phyloP scores from a whole-genome alignment of 2,329 filamentous ascomycete species.

The Fusarium sp. region DNA sequence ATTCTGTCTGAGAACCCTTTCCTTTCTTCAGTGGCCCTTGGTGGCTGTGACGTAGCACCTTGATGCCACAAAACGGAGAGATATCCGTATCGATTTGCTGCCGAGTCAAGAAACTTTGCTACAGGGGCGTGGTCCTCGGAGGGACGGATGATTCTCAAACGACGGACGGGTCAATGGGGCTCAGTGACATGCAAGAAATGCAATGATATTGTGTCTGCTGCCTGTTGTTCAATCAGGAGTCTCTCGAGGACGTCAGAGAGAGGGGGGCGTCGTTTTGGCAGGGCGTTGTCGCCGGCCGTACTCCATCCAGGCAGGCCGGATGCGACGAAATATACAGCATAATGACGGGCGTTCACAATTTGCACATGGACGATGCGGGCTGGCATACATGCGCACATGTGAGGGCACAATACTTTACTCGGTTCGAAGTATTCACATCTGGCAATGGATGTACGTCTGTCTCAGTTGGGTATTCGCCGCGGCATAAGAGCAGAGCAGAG shows the following conservation, averaged over 20 bases:
- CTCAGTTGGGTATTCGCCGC: constrained; percentile 30
- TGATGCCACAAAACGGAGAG: constrained; percentile 3
- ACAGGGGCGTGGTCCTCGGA: constrained; percentile 24
- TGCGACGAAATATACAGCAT: constrained; percentile 27
- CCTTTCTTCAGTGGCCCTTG: background rate
- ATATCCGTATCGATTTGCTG: background rate
- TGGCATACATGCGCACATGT: background rate
- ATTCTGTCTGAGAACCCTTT: background rate
- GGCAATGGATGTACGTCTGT: constrained; percentile 20
- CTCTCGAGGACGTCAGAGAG: constrained; percentile 20
- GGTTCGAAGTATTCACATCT: background rate
- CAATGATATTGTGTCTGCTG: constrained; percentile 26
- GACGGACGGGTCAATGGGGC: constrained; percentile 13
- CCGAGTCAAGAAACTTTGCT: constrained; percentile 36
- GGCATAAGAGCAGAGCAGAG: constrained; percentile 7
- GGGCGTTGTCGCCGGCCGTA: constrained; percentile 12
- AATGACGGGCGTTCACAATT: constrained; percentile 23
- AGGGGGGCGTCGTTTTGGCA: constrained; percentile 17
- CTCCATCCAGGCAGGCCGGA: constrained; percentile 12
- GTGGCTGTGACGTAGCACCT: constrained; percentile 21
- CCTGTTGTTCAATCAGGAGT: constrained; percentile 15
- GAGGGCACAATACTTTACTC: background rate
- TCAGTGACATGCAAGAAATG: constrained; percentile 35
- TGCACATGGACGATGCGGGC: background rate
- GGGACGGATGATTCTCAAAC: constrained; percentile 15